Base-by-base conservation (phyloP, 805 yeast genomes). In the Tetrapisispora iriomotensis region DNA sequence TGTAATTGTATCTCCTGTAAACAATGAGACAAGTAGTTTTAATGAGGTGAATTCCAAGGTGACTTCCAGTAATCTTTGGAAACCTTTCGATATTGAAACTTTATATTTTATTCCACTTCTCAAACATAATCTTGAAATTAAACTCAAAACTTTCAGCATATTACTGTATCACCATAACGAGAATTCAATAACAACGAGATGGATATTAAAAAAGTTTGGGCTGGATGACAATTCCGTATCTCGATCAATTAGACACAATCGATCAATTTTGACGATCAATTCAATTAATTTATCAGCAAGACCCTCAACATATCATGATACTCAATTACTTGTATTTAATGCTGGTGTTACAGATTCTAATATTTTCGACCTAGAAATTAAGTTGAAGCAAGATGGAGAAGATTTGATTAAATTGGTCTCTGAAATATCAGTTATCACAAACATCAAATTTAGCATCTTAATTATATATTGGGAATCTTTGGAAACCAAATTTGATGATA, bases 31-130 rank as follows among this genome's bases (percentile, higher is more conserved):
- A 13, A 58, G 61, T 42, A 58, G 48, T 10, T 58, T 64, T 27
- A 29, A 20, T 12, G 22, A 18, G 5, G 46, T 65, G 34, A 67
- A 68, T 39, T 46, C 48, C 6, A 62, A 59, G 37, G 15, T 12
- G 6, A 21, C n/a, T 31, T 60, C 70, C 13, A 54, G 59, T 21
- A 56, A 61, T 28, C 54, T 71, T 10, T 75, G 81, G 82, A 54
- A 59, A 28, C 75, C 76, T 1, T 43, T 72, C 10, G 65, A 68
- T 43, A 46, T 75, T 12, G 45, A 54, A 9, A 31, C 48, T 8
- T 54, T 72, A 29, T 57, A 67, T 28, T 45, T 51, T n/a, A 37
- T 51, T 1, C 54, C 62, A 9, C 34, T 54, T 7, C 26, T 29
- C 7, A 23, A 37, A 6, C 41, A 46, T 19, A 20, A 29, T 21